These are phyloP conservation scores for Cichorium intybus DNA, from an alignment of 140 eudicot genomes.

Conservation along the genomic window DNA sequence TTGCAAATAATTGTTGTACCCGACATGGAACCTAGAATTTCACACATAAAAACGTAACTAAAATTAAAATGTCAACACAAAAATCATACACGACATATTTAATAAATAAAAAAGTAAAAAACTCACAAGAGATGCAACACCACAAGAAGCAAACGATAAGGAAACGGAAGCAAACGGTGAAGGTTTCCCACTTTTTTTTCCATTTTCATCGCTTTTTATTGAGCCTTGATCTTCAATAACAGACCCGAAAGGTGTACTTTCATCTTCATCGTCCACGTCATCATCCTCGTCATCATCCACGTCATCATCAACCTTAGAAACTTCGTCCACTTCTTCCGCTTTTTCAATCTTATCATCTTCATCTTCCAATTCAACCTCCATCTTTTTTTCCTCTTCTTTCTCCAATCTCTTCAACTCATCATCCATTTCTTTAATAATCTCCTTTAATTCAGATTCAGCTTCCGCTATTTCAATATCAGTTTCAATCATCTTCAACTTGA, in stretches of 20 bases:
- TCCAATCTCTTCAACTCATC: slow-evolving; percentile 58
- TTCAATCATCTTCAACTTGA: slow-evolving; percentile 36
- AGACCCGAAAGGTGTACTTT: slow-evolving; percentile 63
- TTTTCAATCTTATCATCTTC: slow-evolving; percentile 36
- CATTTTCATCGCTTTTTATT: slow-evolving; percentile 30
- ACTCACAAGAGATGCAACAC: slow-evolving; percentile 55
- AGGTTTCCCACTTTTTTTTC: slow-evolving; percentile 48
- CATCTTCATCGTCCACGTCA: slow-evolving; percentile 51
- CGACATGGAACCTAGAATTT: slow-evolving; percentile 55
- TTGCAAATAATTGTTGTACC: slow-evolving; percentile 44
- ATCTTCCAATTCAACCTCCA: slow-evolving; percentile 37
- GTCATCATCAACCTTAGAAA: slow-evolving; percentile 10
- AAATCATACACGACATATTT: no score
- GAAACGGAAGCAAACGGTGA: slow-evolving; percentile 72
- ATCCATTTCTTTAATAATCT: slow-evolving; percentile 71
- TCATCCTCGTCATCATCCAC: slow-evolving; percentile 35
- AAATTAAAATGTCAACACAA: no score
- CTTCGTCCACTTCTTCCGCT: slow-evolving; percentile 24
- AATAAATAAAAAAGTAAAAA: neutral
- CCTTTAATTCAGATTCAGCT: slow-evolving; percentile 63
- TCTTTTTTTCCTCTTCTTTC: slow-evolving; percentile 68
- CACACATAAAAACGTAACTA: neutral
- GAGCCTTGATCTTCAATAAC: slow-evolving; percentile 33
- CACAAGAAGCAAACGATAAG: slow-evolving; percentile 51
- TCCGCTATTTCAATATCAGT: slow-evolving; percentile 59